Percentiles rank a stretch among this genome's conserved stretches.
Conservation (phyloP, 164 flowering plant genomes). For the Berberis thunbergii region DNA sequence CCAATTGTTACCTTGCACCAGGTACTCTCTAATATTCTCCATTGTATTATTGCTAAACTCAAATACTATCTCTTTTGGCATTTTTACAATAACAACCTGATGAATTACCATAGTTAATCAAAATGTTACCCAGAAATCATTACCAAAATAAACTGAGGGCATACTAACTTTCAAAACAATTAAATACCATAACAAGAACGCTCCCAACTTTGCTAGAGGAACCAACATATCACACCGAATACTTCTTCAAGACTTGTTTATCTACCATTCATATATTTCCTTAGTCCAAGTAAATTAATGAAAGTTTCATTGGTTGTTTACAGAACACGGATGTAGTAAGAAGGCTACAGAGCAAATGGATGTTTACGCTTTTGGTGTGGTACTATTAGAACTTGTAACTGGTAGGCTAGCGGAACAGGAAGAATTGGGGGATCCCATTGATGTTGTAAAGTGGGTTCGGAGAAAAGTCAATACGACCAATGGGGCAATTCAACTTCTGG, state of each 20-base stretch:
- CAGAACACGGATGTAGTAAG: constrained; percentile 54
- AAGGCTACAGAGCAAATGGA: constrained; percentile 69
- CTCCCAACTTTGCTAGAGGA: too few relatives aligned
- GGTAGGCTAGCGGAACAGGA: constrained; percentile 48
- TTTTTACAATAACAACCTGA: too few relatives aligned
- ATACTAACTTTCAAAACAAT: too few relatives aligned
- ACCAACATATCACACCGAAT: too few relatives aligned
- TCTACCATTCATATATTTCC: too few relatives aligned
- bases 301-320: constrained; percentile 4
- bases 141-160: too few relatives aligned
- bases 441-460: constrained; percentile 74
- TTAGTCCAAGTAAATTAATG: not conserved
- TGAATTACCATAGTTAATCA: too few relatives aligned
- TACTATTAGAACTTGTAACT: constrained; percentile 65
- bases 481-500: constrained; percentile 55
- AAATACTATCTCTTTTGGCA: too few relatives aligned
- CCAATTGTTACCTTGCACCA: constrained; percentile 60
- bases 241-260: too few relatives aligned
- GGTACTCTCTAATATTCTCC: constrained; percentile 27
- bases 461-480: constrained; percentile 59
- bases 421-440: constrained; percentile 35
- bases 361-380: constrained; percentile 76
- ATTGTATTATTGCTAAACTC: not conserved
- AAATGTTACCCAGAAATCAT: too few relatives aligned
- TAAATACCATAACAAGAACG: too few relatives aligned